phyloP scores from a whole-genome alignment of 1,284 basidiomycete species.

The Irpex sp. region DNA sequence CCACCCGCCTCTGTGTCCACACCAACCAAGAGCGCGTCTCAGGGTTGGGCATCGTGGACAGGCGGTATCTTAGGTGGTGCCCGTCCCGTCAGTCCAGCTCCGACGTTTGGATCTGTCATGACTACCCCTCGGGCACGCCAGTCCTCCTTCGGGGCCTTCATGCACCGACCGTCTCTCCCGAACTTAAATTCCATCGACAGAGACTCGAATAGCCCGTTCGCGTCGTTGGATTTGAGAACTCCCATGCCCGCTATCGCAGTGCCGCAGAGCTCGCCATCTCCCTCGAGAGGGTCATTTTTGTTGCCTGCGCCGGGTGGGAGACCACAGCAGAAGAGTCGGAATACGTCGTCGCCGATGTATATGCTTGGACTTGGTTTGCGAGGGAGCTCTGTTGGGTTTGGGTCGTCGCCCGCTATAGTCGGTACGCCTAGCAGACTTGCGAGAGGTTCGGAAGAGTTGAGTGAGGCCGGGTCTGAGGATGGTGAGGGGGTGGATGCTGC shows the following conservation, averaged over 20 bases:
- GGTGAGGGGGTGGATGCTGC: conserved; percentile 1
- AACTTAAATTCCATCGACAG: not conserved
- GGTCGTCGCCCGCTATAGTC: conserved; percentile 5
- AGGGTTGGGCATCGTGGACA: conserved; percentile 60
- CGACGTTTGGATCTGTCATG: conserved; percentile 68
- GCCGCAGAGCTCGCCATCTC: conserved; percentile 11
- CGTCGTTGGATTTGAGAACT: conserved; percentile 51
- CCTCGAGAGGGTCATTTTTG: conserved; percentile 8
- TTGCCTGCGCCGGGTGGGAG: conserved; percentile 13
- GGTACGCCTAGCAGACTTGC: conserved; percentile 7
- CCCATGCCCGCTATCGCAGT: conserved; percentile 48
- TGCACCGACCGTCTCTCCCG: conserved; percentile 9
- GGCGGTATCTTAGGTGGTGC: conserved; percentile 32
- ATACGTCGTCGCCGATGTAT: conserved; percentile 53
- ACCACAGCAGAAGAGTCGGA: conserved; percentile 35
- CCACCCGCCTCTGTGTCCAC: conserved; percentile 7
- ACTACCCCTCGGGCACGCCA: conserved; percentile 54
- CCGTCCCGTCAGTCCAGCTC: conserved; percentile 37
- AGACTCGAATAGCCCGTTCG: conserved; percentile 35
- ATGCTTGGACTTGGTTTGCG: conserved; percentile 52
- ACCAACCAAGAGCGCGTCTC: conserved; percentile 15
- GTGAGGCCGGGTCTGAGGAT: conserved; percentile 4
- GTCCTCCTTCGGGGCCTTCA: conserved; percentile 34
- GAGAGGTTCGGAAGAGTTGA: conserved; percentile 6
- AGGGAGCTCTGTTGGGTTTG: conserved; percentile 28